Evolutionary conservation across 352 stramenopile genomes (phyloP).

Genomic region (Phytophthora tubulina): DNA sequence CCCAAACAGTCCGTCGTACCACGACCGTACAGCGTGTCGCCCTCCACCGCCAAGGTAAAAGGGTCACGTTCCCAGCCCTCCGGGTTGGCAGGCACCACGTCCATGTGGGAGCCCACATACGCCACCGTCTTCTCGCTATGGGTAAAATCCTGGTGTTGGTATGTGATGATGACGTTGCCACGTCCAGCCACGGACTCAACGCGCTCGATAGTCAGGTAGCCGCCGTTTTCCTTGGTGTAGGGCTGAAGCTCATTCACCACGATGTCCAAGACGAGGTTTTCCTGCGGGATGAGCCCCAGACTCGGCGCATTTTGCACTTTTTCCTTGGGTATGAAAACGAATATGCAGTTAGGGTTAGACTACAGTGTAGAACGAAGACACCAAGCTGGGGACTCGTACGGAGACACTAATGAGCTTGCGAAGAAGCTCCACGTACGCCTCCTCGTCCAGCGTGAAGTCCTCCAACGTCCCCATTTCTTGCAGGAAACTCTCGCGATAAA

Average conservation of each 20-base stretch:
- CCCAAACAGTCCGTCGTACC: constrained; percentile 93
- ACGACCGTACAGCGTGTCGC: constrained; percentile 92
- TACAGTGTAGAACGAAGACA: no score
- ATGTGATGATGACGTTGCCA: constrained; percentile 94
- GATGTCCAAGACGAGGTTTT: constrained; percentile 88
- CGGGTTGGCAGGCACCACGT: constrained; percentile 92
- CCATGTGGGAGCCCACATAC: constrained; percentile 92
- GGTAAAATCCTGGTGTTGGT: constrained; percentile 63
- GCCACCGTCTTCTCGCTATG: constrained; percentile 73
- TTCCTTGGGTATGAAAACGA: constrained; percentile 3
- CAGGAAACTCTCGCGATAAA: no score
- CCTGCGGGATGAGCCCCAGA: constrained; percentile 52
- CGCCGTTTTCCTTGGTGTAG: constrained; percentile 81
- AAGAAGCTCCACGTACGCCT: constrained; percentile 85
- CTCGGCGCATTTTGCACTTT: constrained; percentile 51
- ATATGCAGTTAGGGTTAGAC: no score
- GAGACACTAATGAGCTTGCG: constrained; percentile 81
- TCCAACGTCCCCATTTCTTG: constrained; percentile 41
- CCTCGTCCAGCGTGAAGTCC: constrained; percentile 71
- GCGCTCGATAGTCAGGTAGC: constrained; percentile 71
- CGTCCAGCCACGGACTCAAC: constrained; percentile 83
- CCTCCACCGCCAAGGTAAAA: constrained; percentile 88
- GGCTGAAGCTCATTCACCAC: constrained; percentile 83
- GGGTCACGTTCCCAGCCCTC: constrained; percentile 89
- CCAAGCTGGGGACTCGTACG: constrained; percentile 1